Evolutionary conservation across 2,329 filamentous ascomycete genomes (phyloP).

Genomic region (Colletotrichum sp.): DNA sequence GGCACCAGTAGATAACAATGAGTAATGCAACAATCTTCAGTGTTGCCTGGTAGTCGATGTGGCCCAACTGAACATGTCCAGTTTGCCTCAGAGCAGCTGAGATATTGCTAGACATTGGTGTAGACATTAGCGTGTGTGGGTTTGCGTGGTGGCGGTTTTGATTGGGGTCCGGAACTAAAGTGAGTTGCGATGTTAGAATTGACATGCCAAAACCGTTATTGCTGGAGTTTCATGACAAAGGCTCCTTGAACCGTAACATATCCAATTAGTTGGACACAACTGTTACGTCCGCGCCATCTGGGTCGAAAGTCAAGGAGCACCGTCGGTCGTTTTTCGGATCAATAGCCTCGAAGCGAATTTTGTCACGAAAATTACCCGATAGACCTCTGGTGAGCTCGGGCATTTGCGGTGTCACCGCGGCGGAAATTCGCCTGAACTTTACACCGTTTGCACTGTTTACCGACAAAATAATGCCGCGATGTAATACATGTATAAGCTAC

Average conservation of each 20-base stretch:
- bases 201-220: neutral
- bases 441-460: neutral
- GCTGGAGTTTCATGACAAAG: too few relatives aligned
- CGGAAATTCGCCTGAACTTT: neutral
- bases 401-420: neutral
- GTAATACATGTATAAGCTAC: neutral
- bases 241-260: neutral
- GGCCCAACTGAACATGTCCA: neutral
- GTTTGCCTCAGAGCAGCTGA: neutral
- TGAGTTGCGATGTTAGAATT: neutral
- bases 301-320: neutral
- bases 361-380: neutral
- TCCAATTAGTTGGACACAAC: neutral
- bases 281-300: neutral
- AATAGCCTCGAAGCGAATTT: neutral
- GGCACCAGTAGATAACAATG: neutral
- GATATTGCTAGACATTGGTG: neutral
- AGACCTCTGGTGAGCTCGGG: neutral
- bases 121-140: neutral
- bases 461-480: neutral
- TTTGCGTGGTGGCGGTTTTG: neutral
- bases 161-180: neutral
- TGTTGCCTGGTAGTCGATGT: neutral
- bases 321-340: neutral
- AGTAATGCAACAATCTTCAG: neutral